Evolutionary conservation across 495 filamentous ascomycete genomes (phyloP).

Genomic region (Lasiosphaeria ovina): DNA sequence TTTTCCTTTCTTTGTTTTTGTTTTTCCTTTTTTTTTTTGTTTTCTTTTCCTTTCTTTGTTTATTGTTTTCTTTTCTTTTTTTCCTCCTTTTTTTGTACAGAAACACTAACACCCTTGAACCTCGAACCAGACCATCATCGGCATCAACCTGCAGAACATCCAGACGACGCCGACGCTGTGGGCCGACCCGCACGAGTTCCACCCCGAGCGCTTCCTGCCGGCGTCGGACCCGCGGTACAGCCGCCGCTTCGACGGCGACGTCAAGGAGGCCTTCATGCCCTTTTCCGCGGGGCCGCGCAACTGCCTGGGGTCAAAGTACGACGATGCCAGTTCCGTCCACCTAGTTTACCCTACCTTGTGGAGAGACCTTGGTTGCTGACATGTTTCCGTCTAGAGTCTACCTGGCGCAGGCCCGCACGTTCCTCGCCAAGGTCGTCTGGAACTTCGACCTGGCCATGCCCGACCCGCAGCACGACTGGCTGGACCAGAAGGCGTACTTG

Average conservation of each 20-base stretch:
- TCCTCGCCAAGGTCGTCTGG: conserved; percentile 1
- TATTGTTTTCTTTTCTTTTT: too few species aligned
- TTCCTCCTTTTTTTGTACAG: too few species aligned
- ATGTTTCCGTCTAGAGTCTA: not conserved
- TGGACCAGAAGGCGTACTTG: conserved; percentile 3
- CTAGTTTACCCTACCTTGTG: not conserved
- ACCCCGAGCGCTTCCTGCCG: conserved; percentile 71
- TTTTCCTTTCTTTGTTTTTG: not conserved
- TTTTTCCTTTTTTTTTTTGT: too few species aligned
- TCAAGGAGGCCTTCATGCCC: conserved; percentile 36
- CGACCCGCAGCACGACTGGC: not conserved
- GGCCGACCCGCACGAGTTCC: conserved; percentile 68
- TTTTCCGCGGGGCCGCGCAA: conserved; percentile 44
- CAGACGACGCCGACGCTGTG: conserved; percentile 68
- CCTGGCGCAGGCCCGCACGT: not conserved
- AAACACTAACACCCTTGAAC: not conserved
- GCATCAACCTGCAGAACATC: conserved; percentile 58
- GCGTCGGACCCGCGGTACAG: conserved; percentile 75
- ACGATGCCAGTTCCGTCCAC: conserved; percentile 18
- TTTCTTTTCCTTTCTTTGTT: too few species aligned
- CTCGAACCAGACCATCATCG: not conserved
- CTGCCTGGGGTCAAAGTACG: conserved; percentile 38
- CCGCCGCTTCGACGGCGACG: conserved; percentile 39
- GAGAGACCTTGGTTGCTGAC: conserved; percentile 2
- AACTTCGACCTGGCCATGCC: conserved; percentile 1